These are phyloP conservation scores for Xylaria sp. DNA, from an alignment of 2,329 filamentous ascomycete species.

Conservation along the genomic window DNA sequence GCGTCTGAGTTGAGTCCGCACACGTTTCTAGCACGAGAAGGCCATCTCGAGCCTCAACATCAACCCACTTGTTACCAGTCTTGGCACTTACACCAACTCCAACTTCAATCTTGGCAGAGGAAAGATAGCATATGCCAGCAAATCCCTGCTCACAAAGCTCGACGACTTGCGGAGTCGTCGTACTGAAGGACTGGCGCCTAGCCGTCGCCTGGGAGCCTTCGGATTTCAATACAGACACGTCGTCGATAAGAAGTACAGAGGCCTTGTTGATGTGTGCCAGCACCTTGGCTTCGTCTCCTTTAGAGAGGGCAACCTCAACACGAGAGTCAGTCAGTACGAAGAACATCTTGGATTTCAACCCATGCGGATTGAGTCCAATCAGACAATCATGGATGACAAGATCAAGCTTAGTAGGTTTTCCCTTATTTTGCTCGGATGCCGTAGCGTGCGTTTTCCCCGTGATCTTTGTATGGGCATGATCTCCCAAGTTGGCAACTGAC, in stretches of 20 bases:
- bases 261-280: slow-evolving; percentile 70
- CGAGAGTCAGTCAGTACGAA: slow-evolving; percentile 74
- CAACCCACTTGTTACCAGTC: slow-evolving; percentile 60
- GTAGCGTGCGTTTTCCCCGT: slow-evolving; percentile 28
- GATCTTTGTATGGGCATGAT: slow-evolving; percentile 52
- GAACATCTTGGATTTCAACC: slow-evolving; percentile 67
- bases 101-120: slow-evolving; percentile 66
- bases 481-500: slow-evolving; percentile 72
- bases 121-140: slow-evolving; percentile 82
- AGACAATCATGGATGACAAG: slow-evolving; percentile 76
- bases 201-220: slow-evolving; percentile 37
- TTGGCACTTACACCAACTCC: slow-evolving; percentile 52
- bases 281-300: slow-evolving; percentile 58
- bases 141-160: slow-evolving; percentile 64
- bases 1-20: slow-evolving; percentile 91
- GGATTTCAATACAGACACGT: slow-evolving; percentile 46
- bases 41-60: slow-evolving; percentile 78
- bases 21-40: slow-evolving; percentile 90
- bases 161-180: slow-evolving; percentile 47
- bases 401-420: slow-evolving; percentile 62
- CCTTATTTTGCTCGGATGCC: slow-evolving; percentile 27
- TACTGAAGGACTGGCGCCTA: slow-evolving; percentile 34
- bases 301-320: slow-evolving; percentile 61
- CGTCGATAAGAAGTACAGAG: slow-evolving; percentile 77
- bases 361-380: slow-evolving; percentile 76